Percentiles rank a stretch among this genome's conserved stretches.
These are phyloP conservation scores for Apiospora pterosperma DNA, from an alignment of 2,329 filamentous ascomycete species.

Conservation along the genomic window DNA sequence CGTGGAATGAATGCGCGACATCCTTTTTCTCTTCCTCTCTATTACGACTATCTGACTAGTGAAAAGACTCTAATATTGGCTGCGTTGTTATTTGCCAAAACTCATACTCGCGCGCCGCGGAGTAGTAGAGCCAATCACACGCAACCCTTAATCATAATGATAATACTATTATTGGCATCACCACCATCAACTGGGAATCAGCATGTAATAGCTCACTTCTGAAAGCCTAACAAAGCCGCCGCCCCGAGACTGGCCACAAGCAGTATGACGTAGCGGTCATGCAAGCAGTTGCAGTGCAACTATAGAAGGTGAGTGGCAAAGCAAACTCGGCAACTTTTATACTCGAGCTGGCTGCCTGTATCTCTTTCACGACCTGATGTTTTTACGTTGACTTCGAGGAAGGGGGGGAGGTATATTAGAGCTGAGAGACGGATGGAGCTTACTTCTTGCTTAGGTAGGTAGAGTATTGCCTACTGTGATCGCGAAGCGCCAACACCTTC, in stretches of 20 bases:
- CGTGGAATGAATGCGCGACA: constrained; percentile 8
- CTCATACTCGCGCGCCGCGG: neutral
- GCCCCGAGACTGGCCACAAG: neutral
- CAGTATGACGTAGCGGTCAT: neutral
- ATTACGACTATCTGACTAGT: neutral
- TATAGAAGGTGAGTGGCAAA: neutral
- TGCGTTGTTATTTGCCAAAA: neutral
- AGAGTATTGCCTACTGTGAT: neutral
- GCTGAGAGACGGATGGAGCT: neutral
- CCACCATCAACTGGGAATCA: neutral
- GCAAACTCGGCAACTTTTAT: neutral
- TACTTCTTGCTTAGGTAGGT: neutral
- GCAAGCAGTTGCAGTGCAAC: neutral
- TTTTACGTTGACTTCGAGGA: neutral
- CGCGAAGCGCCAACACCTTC: neutral
- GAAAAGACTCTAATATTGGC: neutral
- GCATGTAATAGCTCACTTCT: neutral
- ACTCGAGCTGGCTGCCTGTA: neutral
- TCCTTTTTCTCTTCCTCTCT: neutral
- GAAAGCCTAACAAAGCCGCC: neutral
- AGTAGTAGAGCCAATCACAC: neutral
- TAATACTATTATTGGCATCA: neutral
- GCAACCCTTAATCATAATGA: neutral
- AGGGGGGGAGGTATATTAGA: neutral
- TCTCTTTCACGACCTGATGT: too few relatives aligned